Evolutionary conservation across 306 rosid species (phyloP).

Genomic region (Corylus avellana): DNA sequence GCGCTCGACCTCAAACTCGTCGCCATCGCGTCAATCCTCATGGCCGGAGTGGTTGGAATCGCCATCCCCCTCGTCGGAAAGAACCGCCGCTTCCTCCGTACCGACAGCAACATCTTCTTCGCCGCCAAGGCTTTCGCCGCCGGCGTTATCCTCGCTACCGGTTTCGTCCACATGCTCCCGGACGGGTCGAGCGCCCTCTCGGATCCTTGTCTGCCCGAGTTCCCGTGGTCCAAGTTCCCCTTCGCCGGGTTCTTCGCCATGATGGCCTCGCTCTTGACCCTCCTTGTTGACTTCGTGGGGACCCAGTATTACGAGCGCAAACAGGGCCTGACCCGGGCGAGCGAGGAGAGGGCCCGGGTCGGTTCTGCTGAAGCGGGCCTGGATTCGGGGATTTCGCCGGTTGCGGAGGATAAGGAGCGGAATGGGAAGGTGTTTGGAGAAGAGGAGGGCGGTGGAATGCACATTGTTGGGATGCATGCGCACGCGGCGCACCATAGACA

Average conservation of each 20-base stretch:
- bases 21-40: constrained; percentile 73
- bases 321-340: constrained; percentile 45
- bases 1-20: constrained; percentile 65
- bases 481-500: constrained; percentile 91
- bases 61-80: constrained; percentile 71
- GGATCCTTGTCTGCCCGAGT: constrained; percentile 61
- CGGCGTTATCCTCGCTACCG: constrained; percentile 91
- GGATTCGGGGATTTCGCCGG: constrained; percentile 37
- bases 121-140: constrained; percentile 90
- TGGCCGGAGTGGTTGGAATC: constrained; percentile 68
- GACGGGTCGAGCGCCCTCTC: constrained; percentile 55
- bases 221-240: constrained; percentile 86
- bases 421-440: constrained; percentile 74
- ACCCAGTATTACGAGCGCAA: constrained; percentile 89
- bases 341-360: constrained; percentile 41
- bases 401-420: constrained; percentile 27
- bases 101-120: constrained; percentile 77
- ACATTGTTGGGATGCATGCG: constrained; percentile 95
- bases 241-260: constrained; percentile 86
- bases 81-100: constrained; percentile 55
- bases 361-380: constrained; percentile 42
- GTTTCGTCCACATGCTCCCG: constrained; percentile 89
- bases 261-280: constrained; percentile 79
- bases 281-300: constrained; percentile 81
- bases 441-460: constrained; percentile 93